A percentile compares a stretch with the other conserved stretches of the same genome.
Conservation (phyloP, 1,284 basidiomycete species). For the Omphalotus olearius region DNA sequence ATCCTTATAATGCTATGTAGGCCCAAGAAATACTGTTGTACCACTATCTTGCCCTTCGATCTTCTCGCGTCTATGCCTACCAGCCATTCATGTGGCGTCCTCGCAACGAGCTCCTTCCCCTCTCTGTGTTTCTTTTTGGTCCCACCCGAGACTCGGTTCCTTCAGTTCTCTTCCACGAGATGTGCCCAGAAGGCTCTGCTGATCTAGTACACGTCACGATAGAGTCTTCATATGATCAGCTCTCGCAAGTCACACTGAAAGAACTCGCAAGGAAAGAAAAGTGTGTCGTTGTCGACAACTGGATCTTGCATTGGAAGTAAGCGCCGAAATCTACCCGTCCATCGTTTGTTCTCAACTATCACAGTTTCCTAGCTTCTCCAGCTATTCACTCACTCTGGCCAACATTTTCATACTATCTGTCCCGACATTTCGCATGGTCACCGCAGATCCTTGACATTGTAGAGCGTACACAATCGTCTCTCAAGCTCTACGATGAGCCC, state of each 20-base stretch:
- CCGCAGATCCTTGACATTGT: slow-evolving; percentile 26
- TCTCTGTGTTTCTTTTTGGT: slow-evolving; percentile 37
- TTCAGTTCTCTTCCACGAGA: slow-evolving; percentile 30
- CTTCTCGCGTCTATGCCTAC: slow-evolving; percentile 36
- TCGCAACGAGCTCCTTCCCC: slow-evolving; percentile 30
- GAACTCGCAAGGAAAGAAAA: slow-evolving; percentile 27
- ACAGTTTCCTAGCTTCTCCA: slow-evolving; percentile 34
- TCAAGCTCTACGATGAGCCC: slow-evolving; percentile 26
- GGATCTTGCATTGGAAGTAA: slow-evolving; percentile 38
- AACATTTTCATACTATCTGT: slow-evolving; percentile 33
- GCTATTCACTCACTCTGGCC: slow-evolving; percentile 37
- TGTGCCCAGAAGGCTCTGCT: slow-evolving; percentile 28
- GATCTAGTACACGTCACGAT: slow-evolving; percentile 31
- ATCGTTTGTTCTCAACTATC: background rate
- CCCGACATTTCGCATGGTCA: slow-evolving; percentile 38
- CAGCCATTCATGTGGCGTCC: slow-evolving; percentile 40
- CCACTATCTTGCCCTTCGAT: slow-evolving; percentile 36
- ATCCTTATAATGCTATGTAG: slow-evolving; percentile 20
- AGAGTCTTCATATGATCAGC: slow-evolving; percentile 18
- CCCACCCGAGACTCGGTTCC: slow-evolving; percentile 31
- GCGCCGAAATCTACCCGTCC: slow-evolving; percentile 12
- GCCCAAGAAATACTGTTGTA: slow-evolving; percentile 40
- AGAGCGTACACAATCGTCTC: slow-evolving; percentile 26
- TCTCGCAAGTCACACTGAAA: slow-evolving; percentile 32
- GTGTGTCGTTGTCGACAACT: slow-evolving; percentile 38